Percentiles rank a stretch among this genome's conserved stretches.
phyloP scores from a whole-genome alignment of 129 eudicot species.

The Saposhnikovia divaricata region DNA sequence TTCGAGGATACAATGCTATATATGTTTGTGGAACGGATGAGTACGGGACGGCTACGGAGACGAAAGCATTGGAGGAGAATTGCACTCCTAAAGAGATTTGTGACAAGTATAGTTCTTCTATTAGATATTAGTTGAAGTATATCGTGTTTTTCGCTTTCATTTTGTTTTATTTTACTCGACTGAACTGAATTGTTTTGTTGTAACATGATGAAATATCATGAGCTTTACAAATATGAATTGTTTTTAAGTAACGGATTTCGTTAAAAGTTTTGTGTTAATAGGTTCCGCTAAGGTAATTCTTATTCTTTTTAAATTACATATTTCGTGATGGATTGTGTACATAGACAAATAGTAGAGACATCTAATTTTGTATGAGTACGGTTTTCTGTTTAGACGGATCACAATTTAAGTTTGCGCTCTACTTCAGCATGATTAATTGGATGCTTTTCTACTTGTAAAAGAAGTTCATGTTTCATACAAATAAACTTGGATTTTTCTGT shows the following conservation, averaged over 20 bases:
- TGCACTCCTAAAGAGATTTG: slow-evolving; percentile 75
- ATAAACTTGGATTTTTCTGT: neutral
- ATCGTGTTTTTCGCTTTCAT: neutral
- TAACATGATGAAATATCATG: neutral
- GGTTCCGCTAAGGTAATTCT: neutral
- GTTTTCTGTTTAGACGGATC: neutral
- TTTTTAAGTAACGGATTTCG: neutral
- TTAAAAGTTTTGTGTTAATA: neutral
- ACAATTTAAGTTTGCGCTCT: neutral
- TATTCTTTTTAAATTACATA: neutral
- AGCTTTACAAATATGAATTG: neutral
- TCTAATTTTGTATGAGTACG: neutral
- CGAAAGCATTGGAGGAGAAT: slow-evolving; percentile 90
- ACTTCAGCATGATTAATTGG: neutral
- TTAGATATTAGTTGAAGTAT: neutral
- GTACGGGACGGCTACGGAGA: slow-evolving; percentile 95
- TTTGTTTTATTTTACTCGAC: neutral
- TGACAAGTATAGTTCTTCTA: slow-evolving; percentile 50
- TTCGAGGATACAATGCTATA: slow-evolving; percentile 62
- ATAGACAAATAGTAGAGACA: neutral
- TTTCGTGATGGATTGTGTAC: neutral
- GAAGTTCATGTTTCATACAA: neutral
- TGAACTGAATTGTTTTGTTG: too few species aligned
- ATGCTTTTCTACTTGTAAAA: neutral
- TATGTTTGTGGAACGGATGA: slow-evolving; percentile 94